Base-by-base conservation (phyloP, 345 rosid genomes). In the Corymbia maculata region DNA sequence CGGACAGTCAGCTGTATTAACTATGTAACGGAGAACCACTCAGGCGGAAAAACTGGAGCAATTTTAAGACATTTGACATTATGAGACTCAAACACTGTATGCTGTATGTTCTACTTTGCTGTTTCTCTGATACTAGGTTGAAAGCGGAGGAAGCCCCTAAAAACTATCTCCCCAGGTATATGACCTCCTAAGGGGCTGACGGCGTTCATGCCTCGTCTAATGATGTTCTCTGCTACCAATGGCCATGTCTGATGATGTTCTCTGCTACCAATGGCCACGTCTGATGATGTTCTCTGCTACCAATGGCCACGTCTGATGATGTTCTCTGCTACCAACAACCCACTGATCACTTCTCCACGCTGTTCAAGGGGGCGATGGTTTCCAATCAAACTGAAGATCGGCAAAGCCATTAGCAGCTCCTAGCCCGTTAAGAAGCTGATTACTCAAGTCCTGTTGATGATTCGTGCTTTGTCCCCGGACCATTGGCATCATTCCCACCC, bases 341-440 rank as follows among this genome's bases (percentile, higher is more conserved):
- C 49, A 70, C 17, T 36, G 47, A 75, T 75, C 85, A 57, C 68
- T 47, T 30, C 36, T 87, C 88, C 53, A 87, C 44, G 50, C 79
- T 26, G 28, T 61, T 94, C 92, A 95, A 7, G 94, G 94, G 84
- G 94, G 94, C 79, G 94, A 93, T 86, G 92, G 90, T 88, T 95
- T 94, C 94, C 96, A 94, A 89, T 93, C 94, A 88, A 88, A 94
- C 87, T 91, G 94, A 49, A 90, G 91, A 89, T 93, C 92, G 89
- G 88, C 91, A 52, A 89, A 94, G 86, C 94, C 96, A 86, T 93
- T 93, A 70, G 86, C 92, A 8, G 93, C 93, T 89, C 96, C 94
- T 52, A 95, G 84, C 82, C 97, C 95, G 79, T 90, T 89, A n/a
- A 91, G 93, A 70, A 94, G 89, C 85, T 92, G 93, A 88, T 87